Base-by-base conservation (phyloP, 345 rosid species). In the Dipteronia dyeriana region DNA sequence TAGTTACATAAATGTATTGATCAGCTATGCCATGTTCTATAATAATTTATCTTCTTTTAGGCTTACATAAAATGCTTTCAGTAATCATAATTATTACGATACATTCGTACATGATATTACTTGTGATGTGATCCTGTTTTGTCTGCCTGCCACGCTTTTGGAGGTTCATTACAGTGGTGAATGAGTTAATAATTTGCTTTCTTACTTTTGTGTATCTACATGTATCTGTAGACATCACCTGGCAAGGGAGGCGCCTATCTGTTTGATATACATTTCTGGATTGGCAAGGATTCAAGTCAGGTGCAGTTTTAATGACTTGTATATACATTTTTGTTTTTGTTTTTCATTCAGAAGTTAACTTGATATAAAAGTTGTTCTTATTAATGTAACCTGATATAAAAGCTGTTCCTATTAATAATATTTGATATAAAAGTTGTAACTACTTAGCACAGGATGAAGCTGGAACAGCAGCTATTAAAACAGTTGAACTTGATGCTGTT, bases 261-360 rank as follows among this genome's bases (percentile, higher is more conserved):
- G 26, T 89, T 81, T 79, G 97, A 97, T 82, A 88, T 97, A 79
- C 98, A 97, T 86, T 97, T 94, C 84, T 97, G 99, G 99, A 87
- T 97, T 75, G 99, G 99, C 71, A 94, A 87, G 88, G 99, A 94
- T 82, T 87, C 98, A 41, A 97, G 91, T 86, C 98, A 97, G 97
- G 99, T 94, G 71, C 78, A 78, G 74, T 29, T 70, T 70, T 59
- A 51, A 56, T 54, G 38, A 74, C 47, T 60, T 25, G 12, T 22
- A 7, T 59, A 8, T 74, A 2, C n/a, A 4, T 47, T 20, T 62
- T 47, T 74, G 41, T 62, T 2, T 16, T 23, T 22, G 4, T 5
- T 41, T 43, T 63, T 38, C 10, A 14, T 63, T 19, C 16, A 26
- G 23, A 23, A 20, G 31, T n/a, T 34, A 47, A 19, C 47, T 60